Evolutionary conservation across 257 asterid genomes (phyloP).

Genomic region (Marsdenia floribunda): DNA sequence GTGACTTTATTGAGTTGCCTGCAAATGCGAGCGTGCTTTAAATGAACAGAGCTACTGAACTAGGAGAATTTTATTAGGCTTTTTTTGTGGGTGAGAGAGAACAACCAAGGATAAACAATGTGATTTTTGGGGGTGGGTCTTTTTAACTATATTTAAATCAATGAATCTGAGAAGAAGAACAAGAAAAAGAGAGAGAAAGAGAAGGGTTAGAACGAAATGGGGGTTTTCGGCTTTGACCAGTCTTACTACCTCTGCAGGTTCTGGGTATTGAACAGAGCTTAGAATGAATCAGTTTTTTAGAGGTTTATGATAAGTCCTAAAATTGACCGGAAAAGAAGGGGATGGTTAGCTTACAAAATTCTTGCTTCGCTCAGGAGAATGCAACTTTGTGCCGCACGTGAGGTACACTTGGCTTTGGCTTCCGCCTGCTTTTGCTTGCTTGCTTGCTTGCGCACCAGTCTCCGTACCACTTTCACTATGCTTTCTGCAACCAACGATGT

Average conservation of each 20-base stretch:
- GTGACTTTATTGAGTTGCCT: neutral
- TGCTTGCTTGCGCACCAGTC: neutral
- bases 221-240: conserved; percentile 18
- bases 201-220: neutral
- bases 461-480: neutral
- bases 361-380: conserved; percentile 10
- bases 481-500: neutral
- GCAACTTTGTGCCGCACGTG: conserved; percentile 24
- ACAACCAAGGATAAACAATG: neutral
- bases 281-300: neutral
- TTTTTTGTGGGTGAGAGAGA: neutral
- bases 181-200: neutral
- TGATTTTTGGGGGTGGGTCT: conserved; percentile 17
- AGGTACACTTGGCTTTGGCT: conserved; percentile 15
- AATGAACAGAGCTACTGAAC: conserved; percentile 13
- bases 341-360: neutral
- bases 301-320: too few species aligned
- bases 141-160: conserved; percentile 4
- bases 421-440: neutral
- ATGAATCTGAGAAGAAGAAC: neutral
- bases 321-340: neutral
- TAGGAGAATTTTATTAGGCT: neutral
- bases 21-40: conserved; percentile 9
- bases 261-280: conserved; percentile 9
- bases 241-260: conserved; percentile 14